Evolutionary conservation across 495 filamentous ascomycete species (phyloP), one percentile per base, ranked within the genome.

Genomic region (Staphylotrichum longicolle): DNA sequence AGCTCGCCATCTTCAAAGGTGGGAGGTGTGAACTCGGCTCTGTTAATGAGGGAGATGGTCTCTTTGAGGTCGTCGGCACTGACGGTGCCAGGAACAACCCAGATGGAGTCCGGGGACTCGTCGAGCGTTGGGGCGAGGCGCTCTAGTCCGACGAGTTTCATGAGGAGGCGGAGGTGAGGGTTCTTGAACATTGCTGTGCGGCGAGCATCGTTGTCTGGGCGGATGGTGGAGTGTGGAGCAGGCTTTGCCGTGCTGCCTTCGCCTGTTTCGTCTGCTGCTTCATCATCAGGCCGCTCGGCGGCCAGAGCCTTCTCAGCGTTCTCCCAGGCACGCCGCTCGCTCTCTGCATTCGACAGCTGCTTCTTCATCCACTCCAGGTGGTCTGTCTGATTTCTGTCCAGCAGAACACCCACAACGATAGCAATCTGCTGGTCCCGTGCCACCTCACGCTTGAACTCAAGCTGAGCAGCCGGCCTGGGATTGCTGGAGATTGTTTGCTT

Each of bases 91-190:
- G 93, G 91, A 44, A 98, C 78, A 44, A 90, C 75, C 94, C 94
- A 99, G 11, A 80, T 78, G 3, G 88, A 85, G 60, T 91, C 87
- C 7, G 82, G 81, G 10, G 78, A 75, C 53, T 93, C 89, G 58
- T 93, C 88, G 48, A 86, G 78, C 15, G 77, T 71, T 3, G 77
- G 73, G 4, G 88, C 85, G 5, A 91, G 76, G 14, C 85, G 80
- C 66, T 89, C 84, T 54, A 94, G 84, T 5, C 90, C 89, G 49
- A 88, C 76, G 4, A 91, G 78, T 0, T 78, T 85, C 84, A 98
- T 87, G 7, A 99, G 84, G 32, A 98, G 86, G 34, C 93, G 88
- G 7, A 98, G 85, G 68, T 91, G 87, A n/a, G 88, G 86, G 67
- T 97, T 92, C 65, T 90, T 92, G 73, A 93, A 95, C 74, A 96